Conservation (phyloP, 2,329 filamentous ascomycete species). For the Cercospora berteroae region DNA sequence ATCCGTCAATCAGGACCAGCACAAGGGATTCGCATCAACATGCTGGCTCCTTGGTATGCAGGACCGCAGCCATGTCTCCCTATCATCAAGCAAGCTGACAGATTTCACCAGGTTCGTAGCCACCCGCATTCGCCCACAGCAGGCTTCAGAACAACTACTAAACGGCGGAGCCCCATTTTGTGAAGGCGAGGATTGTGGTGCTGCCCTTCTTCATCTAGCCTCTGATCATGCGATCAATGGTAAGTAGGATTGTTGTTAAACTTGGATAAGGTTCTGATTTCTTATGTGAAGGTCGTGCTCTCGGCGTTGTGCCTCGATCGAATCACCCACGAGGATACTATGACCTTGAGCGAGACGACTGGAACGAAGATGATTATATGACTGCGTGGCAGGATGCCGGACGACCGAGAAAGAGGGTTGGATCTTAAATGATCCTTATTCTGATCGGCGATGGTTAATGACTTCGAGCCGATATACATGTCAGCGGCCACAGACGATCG, state of each 20-base stretch:
- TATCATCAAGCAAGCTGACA: not conserved
- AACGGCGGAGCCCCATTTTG: not conserved
- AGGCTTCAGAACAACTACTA: not conserved
- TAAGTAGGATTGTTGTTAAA: not conserved
- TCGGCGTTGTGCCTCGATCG: not conserved
- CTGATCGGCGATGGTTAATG: not conserved
- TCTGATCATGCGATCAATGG: not conserved
- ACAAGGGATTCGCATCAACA: not conserved
- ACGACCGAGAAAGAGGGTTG: not conserved
- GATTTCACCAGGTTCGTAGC: not conserved
- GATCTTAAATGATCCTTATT: not conserved
- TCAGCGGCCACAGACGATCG: not conserved
- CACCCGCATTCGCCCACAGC: not conserved
- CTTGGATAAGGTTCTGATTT: not conserved
- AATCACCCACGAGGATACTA: constrained; percentile 4
- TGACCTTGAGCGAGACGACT: constrained; percentile 7
- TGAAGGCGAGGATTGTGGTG: not conserved
- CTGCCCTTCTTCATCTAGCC: not conserved
- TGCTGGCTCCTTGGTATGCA: not conserved
- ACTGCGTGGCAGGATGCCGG: constrained; percentile 8
- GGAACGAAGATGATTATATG: constrained; percentile 10
- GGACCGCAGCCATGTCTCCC: too few relatives aligned
- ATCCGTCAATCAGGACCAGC: not conserved
- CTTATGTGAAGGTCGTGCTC: not conserved
- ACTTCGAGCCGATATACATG: not conserved